A percentile compares a stretch with the other conserved stretches of the same genome.
Evolutionary conservation across 345 rosid species (phyloP).

Genomic region (Lumnitzera littorea): DNA sequence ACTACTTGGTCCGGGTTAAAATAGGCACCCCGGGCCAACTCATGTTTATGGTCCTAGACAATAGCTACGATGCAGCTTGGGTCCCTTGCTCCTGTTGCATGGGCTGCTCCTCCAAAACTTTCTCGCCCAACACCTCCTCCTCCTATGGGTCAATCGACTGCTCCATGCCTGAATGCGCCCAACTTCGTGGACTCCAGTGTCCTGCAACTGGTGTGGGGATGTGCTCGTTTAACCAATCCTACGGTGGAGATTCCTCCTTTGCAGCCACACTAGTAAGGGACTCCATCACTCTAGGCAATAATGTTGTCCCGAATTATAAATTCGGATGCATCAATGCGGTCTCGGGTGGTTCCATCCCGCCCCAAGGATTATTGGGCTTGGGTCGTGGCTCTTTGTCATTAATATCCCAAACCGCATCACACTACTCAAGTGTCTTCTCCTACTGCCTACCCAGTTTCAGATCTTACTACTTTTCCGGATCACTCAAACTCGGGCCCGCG

Average conservation of each 20-base stretch:
- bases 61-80: slow-evolving; percentile 71
- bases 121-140: slow-evolving; percentile 45
- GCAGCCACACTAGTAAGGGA: slow-evolving; percentile 58
- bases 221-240: slow-evolving; percentile 75
- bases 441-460: slow-evolving; percentile 83
- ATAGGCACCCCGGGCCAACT: slow-evolving; percentile 75
- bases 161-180: slow-evolving; percentile 61
- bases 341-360: slow-evolving; percentile 62
- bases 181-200: slow-evolving; percentile 63
- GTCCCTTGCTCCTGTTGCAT: slow-evolving; percentile 64
- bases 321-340: slow-evolving; percentile 56
- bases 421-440: slow-evolving; percentile 69
- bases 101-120: slow-evolving; percentile 52
- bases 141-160: slow-evolving; percentile 51
- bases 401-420: slow-evolving; percentile 50
- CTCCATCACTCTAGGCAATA: slow-evolving; percentile 40
- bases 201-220: slow-evolving; percentile 31
- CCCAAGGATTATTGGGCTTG: slow-evolving; percentile 75
- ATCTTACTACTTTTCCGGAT: slow-evolving; percentile 78
- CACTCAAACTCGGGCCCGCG: slow-evolving; percentile 57
- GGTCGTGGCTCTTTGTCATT: slow-evolving; percentile 81
- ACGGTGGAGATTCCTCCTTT: slow-evolving; percentile 77
- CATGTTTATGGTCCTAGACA: slow-evolving; percentile 81
- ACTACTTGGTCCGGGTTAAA: slow-evolving; percentile 66
- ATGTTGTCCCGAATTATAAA: slow-evolving; percentile 38